Percentiles rank a stretch among this genome's conserved stretches.
These are phyloP conservation scores for Groenewaldozyma salmanticensis DNA, from an alignment of 805 yeast genomes.

Conservation along the genomic window DNA sequence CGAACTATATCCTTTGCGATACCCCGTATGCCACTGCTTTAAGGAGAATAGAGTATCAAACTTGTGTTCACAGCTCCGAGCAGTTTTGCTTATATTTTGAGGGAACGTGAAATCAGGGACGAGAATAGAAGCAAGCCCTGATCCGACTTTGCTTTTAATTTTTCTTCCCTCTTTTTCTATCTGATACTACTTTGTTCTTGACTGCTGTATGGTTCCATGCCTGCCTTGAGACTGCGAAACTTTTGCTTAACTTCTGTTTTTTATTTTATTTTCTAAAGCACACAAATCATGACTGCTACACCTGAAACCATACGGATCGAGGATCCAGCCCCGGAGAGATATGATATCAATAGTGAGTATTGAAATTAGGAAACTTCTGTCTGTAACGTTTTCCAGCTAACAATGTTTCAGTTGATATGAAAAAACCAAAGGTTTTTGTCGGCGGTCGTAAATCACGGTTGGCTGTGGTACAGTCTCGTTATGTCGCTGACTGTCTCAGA, in stretches of 20 bases:
- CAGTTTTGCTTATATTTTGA: too few relatives aligned
- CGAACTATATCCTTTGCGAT: too few relatives aligned
- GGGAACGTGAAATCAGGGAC: too few relatives aligned
- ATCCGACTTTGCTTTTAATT: too few relatives aligned
- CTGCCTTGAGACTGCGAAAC: too few relatives aligned
- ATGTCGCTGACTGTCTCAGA: slow-evolving; percentile 53
- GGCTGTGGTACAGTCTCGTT: slow-evolving; percentile 80
- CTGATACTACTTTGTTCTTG: neutral
- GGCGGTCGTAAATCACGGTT: slow-evolving; percentile 87
- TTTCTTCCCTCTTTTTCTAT: too few relatives aligned
- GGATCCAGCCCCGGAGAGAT: neutral
- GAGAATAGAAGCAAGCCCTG: too few relatives aligned
- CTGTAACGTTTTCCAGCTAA: neutral
- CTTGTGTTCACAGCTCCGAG: too few relatives aligned
- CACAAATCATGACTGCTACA: neutral
- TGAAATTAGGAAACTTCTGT: neutral
- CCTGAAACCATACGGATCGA: neutral
- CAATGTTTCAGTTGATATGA: slow-evolving; percentile 8
- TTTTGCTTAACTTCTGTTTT: too few relatives aligned
- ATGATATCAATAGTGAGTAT: neutral
- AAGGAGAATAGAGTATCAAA: too few relatives aligned
- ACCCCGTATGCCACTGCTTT: too few relatives aligned
- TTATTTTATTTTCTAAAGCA: neutral
- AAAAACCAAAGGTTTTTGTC: slow-evolving; percentile 30
- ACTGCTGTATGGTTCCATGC: too few relatives aligned